Conservation (phyloP, 106 monocot genomes). For the Dioscorea zingiberensis region DNA sequence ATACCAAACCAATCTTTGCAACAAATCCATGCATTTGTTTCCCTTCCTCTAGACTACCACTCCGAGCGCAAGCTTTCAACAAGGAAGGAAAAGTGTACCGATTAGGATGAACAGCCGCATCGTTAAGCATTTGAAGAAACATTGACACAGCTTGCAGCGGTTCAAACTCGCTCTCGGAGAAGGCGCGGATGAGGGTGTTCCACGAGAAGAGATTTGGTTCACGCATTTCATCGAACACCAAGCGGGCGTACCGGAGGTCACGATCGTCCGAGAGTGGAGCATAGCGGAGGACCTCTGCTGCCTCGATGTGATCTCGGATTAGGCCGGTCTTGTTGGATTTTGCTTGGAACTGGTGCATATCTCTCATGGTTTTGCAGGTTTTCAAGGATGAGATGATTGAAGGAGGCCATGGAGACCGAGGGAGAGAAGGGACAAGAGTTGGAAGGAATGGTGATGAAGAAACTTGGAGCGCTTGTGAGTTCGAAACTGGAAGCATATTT, state of each 20-base stretch:
- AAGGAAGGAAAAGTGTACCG: slow-evolving; percentile 41
- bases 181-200: slow-evolving; percentile 37
- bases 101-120: slow-evolving; percentile 16
- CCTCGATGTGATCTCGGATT: slow-evolving; percentile 36
- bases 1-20: slow-evolving; percentile 26
- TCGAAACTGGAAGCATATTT: slow-evolving; percentile 1
- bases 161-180: slow-evolving; percentile 27
- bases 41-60: slow-evolving; percentile 21
- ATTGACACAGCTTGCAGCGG: slow-evolving; percentile 13
- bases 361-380: slow-evolving; percentile 12
- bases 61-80: slow-evolving; percentile 35
- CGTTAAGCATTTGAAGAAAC: slow-evolving; percentile 20
- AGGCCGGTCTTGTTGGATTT: slow-evolving; percentile 37
- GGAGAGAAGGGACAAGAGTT: too few species aligned
- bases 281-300: slow-evolving; percentile 41
- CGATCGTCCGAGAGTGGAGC: slow-evolving; percentile 15
- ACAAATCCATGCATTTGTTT: slow-evolving; percentile 38
- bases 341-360: slow-evolving; percentile 45
- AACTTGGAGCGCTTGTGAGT: not conserved
- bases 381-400: slow-evolving; percentile 28
- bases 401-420: not conserved
- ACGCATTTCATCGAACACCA: slow-evolving; percentile 14
- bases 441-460: too few species aligned
- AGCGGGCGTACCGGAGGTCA: slow-evolving; percentile 24
- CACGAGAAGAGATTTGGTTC: slow-evolving; percentile 35